Evolutionary conservation across 495 filamentous ascomycete genomes (phyloP).

Genomic region (Penicillium chermesinum): DNA sequence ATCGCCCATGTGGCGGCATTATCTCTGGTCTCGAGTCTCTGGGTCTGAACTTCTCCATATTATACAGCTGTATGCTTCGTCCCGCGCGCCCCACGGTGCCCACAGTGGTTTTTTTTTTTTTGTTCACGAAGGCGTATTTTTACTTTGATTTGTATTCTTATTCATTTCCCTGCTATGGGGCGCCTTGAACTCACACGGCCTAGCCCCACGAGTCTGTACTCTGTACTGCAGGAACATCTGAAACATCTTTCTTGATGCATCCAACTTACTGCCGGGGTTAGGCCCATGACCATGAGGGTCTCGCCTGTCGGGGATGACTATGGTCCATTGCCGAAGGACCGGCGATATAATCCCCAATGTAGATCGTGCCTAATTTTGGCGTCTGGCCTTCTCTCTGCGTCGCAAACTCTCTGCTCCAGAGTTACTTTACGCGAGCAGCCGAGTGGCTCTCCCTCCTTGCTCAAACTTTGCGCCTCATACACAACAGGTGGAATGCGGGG

Average conservation of each 20-base stretch:
- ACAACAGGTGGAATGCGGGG: no score
- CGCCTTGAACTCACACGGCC: background rate
- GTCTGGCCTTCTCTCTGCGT: no score
- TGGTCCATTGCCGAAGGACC: background rate
- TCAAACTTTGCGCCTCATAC: background rate
- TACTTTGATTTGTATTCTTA: no score
- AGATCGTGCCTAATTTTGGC: background rate
- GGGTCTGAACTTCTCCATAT: no score
- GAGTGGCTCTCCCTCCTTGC: background rate
- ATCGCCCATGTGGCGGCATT: no score
- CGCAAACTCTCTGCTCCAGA: background rate
- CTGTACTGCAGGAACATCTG: background rate
- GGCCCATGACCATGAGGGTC: background rate
- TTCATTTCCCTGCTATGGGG: no score
- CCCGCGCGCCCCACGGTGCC: no score
- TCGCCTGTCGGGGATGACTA: background rate
- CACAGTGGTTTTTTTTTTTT: no score
- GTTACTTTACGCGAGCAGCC: background rate
- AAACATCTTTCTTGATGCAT: background rate
- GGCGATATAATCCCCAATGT: background rate
- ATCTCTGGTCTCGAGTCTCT: no score
- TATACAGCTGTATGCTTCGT: no score
- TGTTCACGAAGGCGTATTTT: no score
- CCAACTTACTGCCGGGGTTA: background rate
- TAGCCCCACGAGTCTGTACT: background rate